Percentiles rank a stretch among this genome's conserved stretches.
Evolutionary conservation across 2,329 filamentous ascomycete genomes (phyloP).

Genomic region (Fusarium sp.): DNA sequence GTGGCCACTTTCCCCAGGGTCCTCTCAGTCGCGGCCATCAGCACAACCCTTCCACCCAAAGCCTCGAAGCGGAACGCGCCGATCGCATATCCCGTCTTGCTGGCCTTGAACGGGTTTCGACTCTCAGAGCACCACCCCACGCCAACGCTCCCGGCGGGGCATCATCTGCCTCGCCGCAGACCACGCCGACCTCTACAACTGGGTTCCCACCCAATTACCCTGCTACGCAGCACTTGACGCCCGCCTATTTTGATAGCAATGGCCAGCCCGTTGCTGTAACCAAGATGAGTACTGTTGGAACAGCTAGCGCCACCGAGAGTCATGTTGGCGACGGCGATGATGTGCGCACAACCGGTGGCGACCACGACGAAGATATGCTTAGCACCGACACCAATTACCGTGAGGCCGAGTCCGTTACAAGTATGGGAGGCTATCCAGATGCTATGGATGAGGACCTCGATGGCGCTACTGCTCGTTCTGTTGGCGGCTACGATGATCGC

Average conservation of each 20-base stretch:
- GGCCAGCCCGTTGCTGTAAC: conserved; percentile 74
- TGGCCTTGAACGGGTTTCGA: conserved; percentile 87
- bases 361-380: conserved; percentile 73
- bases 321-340: conserved; percentile 67
- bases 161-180: conserved; percentile 60
- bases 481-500: conserved; percentile 70
- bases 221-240: conserved; percentile 58
- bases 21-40: conserved; percentile 67
- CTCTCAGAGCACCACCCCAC: conserved; percentile 68
- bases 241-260: conserved; percentile 84
- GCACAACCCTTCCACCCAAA: conserved; percentile 71
- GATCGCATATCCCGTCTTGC: conserved; percentile 95
- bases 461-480: conserved; percentile 58
- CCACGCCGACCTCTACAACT: conserved; percentile 60
- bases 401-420: conserved; percentile 69
- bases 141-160: conserved; percentile 46
- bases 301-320: conserved; percentile 87
- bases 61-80: conserved; percentile 89
- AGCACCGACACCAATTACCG: conserved; percentile 73
- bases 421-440: conserved; percentile 57
- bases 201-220: conserved; percentile 57
- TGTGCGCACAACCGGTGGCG: conserved; percentile 63
- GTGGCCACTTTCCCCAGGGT: conserved; percentile 75
- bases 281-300: conserved; percentile 91
- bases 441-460: conserved; percentile 67